Percentiles rank a stretch among this genome's conserved stretches.
Conservation (phyloP, 768 basidiomycete species). For the Amanita exitialis region DNA sequence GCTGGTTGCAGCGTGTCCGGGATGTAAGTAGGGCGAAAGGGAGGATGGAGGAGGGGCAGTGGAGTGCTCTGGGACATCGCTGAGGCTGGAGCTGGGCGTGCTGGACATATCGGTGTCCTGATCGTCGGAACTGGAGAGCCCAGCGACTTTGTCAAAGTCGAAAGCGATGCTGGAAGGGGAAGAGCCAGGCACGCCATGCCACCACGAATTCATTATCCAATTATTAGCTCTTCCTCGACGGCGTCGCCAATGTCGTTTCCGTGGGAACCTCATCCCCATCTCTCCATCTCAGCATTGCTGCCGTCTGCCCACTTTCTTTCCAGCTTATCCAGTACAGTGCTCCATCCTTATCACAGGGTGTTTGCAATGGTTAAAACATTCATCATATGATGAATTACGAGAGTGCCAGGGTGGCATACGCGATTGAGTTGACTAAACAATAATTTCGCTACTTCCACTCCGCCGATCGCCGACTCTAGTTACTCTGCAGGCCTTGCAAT, state of each 20-base stretch:
- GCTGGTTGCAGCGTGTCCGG: slow-evolving; percentile 6
- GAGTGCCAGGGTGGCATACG: neutral
- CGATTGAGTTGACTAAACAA: neutral
- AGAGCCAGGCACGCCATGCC: slow-evolving; percentile 3
- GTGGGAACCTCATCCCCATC: neutral
- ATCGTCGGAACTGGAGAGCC: slow-evolving; percentile 6
- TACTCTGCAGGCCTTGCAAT: too few species aligned
- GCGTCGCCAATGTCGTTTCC: neutral
- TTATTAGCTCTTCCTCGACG: neutral
- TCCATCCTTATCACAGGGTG: neutral
- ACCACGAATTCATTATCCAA: slow-evolving; percentile 6
- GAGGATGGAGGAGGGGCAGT: slow-evolving; percentile 11
- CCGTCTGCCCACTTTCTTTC: neutral
- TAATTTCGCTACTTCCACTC: neutral
- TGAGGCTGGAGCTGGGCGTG: slow-evolving; percentile 15
- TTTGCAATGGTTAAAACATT: neutral
- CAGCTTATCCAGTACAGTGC: neutral
- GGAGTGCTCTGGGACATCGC: slow-evolving; percentile 25
- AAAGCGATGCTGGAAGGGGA: slow-evolving; percentile 4
- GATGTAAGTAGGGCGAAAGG: slow-evolving; percentile 7
- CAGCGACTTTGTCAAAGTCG: slow-evolving; percentile 8
- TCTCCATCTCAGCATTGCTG: too few species aligned
- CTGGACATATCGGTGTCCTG: slow-evolving; percentile 15
- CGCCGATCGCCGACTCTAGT: too few species aligned
- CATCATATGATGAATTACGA: slow-evolving; percentile 3